Conservation (phyloP, 192 early-diverging fungal species). For the Coemansia sp. region DNA sequence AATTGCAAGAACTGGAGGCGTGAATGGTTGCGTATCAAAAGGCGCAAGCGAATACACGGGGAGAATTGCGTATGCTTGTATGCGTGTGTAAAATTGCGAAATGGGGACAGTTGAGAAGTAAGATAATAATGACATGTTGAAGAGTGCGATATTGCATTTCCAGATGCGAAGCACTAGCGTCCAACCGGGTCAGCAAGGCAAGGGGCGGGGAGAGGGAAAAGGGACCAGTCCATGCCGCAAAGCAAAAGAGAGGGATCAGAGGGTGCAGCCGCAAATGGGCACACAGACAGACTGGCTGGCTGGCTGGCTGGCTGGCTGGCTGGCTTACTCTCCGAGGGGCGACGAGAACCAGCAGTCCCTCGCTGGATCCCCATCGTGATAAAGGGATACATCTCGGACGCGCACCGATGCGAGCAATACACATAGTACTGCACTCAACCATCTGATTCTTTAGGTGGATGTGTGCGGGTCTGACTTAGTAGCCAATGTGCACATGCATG, state of each 20-base stretch:
- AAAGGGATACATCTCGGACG: not conserved
- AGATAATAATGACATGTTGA: not conserved
- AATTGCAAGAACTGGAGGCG: too few species aligned
- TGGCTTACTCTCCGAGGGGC: too few species aligned
- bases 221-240: not conserved
- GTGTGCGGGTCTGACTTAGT: too few species aligned
- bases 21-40: too few species aligned
- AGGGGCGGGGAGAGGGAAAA: not conserved
- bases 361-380: not conserved
- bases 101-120: not conserved
- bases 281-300: not conserved
- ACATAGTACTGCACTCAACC: too few species aligned
- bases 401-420: not conserved
- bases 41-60: not conserved
- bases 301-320: too few species aligned
- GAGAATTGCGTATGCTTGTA: not conserved
- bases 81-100: not conserved
- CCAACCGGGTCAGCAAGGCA: not conserved
- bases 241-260: not conserved
- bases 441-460: too few species aligned
- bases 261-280: not conserved
- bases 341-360: not conserved
- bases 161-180: not conserved
- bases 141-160: slow-evolving; percentile 2
- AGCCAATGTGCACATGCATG: too few species aligned